Conservation (phyloP, 2,329 filamentous ascomycete genomes). For the Lachnellula suecica region DNA sequence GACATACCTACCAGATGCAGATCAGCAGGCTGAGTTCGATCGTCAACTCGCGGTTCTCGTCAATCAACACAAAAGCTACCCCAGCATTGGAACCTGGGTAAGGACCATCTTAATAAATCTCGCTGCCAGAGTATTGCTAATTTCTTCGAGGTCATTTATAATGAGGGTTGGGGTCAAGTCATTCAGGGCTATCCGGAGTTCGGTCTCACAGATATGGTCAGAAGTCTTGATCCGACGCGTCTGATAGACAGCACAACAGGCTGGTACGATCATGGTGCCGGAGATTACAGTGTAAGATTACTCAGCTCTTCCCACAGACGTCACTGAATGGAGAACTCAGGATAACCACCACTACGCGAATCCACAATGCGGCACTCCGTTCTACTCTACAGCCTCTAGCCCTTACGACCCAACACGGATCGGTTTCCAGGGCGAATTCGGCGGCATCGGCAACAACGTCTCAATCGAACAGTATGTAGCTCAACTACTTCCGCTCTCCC, state of each 20-base stretch:
- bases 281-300: conserved; percentile 52
- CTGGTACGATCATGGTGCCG: conserved; percentile 67
- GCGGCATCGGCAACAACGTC: conserved; percentile 66
- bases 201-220: conserved; percentile 53
- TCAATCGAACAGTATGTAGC: conserved; percentile 55
- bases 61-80: conserved; percentile 40
- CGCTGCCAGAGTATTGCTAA: neutral
- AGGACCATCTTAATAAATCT: conserved; percentile 15
- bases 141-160: conserved; percentile 59
- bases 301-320: neutral
- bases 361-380: conserved; percentile 69
- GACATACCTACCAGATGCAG: conserved; percentile 35
- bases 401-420: conserved; percentile 61
- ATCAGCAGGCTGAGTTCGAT: conserved; percentile 62
- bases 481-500: neutral
- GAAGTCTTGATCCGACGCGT: conserved; percentile 59
- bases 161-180: conserved; percentile 70
- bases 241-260: conserved; percentile 63
- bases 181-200: conserved; percentile 52
- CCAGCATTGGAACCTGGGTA: conserved; percentile 65
- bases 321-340: conserved; percentile 25
- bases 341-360: conserved; percentile 74
- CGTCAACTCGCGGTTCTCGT: conserved; percentile 47
- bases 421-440: conserved; percentile 70
- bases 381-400: conserved; percentile 56